Conservation (phyloP, 345 rosid species). For the Eutrema japonicum region DNA sequence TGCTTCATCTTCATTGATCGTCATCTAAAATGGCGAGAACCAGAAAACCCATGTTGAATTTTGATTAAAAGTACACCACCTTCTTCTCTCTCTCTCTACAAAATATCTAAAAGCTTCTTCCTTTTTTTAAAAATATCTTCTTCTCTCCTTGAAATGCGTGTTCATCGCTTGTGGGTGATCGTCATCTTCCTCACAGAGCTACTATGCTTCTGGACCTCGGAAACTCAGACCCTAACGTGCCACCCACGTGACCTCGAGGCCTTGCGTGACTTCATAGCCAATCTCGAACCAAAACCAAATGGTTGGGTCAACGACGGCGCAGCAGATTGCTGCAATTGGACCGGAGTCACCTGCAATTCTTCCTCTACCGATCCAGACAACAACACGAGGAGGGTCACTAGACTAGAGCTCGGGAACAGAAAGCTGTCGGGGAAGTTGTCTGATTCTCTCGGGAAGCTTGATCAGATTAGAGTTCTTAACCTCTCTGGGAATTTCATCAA, state of each 20-base stretch:
- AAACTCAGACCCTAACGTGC: slow-evolving; percentile 57
- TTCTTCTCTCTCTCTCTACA: neutral
- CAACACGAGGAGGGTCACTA: slow-evolving; percentile 49
- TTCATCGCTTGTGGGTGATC: slow-evolving; percentile 45
- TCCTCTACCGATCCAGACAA: slow-evolving; percentile 11
- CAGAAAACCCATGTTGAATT: slow-evolving; percentile 34
- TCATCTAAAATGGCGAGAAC: slow-evolving; percentile 30
- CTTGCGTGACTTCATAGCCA: slow-evolving; percentile 49
- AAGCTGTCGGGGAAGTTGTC: slow-evolving; percentile 56
- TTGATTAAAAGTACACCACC: neutral
- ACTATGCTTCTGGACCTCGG: slow-evolving; percentile 38
- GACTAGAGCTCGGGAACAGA: slow-evolving; percentile 47
- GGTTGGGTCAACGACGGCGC: slow-evolving; percentile 45
- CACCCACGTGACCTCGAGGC: slow-evolving; percentile 56
- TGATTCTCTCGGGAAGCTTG: slow-evolving; percentile 54
- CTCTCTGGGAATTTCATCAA: slow-evolving; percentile 60
- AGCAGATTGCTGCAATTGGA: slow-evolving; percentile 67
- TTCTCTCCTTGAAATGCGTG: slow-evolving; percentile 50
- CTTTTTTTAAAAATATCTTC: neutral
- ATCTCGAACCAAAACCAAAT: slow-evolving; percentile 47
- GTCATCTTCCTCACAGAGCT: slow-evolving; percentile 45
- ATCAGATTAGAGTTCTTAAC: slow-evolving; percentile 57
- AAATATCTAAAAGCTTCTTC: slow-evolving; percentile 13
- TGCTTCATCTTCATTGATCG: slow-evolving; percentile 22
- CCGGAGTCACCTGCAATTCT: slow-evolving; percentile 58